Evolutionary conservation across 2,329 filamentous ascomycete species (phyloP).

Genomic region (Amauroascus verrucosus): DNA sequence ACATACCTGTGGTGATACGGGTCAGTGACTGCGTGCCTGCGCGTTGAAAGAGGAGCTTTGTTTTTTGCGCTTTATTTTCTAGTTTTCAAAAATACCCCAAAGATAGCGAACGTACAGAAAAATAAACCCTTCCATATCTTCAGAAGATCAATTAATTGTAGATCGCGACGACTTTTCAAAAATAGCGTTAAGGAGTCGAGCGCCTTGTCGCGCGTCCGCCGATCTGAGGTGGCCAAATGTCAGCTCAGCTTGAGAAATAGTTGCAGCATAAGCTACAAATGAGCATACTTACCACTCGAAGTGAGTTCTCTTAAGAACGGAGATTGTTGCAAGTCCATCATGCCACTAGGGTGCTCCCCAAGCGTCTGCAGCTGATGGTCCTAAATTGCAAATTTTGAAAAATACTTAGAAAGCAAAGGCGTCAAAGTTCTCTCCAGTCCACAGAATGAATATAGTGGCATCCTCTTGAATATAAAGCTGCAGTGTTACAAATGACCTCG

Average conservation of each 20-base stretch:
- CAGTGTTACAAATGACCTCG: not conserved
- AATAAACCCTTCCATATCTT: constrained; percentile 95
- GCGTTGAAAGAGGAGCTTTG: not conserved
- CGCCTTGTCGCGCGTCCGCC: constrained; percentile 65
- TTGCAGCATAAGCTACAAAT: not conserved
- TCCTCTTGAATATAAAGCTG: not conserved
- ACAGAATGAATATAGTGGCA: not conserved
- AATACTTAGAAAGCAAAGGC: not conserved
- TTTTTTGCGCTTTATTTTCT: not conserved
- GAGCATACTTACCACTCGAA: constrained; percentile 58
- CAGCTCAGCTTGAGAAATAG: constrained; percentile 7
- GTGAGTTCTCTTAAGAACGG: constrained; percentile 77
- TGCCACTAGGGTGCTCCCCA: not conserved
- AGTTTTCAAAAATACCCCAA: not conserved
- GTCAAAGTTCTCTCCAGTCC: not conserved
- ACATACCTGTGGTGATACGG: constrained; percentile 52
- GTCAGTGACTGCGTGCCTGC: not conserved
- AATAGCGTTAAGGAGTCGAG: constrained; percentile 67
- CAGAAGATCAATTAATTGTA: constrained; percentile 60
- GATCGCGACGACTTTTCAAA: constrained; percentile 53
- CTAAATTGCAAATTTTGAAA: not conserved
- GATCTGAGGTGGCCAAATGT: constrained; percentile 46
- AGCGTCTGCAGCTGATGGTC: not conserved
- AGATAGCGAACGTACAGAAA: constrained; percentile 48
- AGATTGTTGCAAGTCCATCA: constrained; percentile 36